Conservation (phyloP, 768 basidiomycete species). For the Lactarius psammicola region DNA sequence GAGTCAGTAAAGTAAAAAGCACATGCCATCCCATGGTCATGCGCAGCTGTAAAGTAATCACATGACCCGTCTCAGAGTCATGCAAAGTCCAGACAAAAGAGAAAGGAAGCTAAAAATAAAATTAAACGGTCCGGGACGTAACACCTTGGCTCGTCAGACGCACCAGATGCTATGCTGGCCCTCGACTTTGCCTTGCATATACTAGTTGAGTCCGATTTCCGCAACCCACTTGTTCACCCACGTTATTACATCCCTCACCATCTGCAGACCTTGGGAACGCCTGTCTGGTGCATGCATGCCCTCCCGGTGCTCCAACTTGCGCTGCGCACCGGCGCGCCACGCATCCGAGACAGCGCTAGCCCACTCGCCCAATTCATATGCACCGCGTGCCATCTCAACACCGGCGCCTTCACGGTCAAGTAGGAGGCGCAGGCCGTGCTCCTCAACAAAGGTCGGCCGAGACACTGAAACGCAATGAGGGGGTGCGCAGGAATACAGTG, state of each 20-base stretch:
- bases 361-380: slow-evolving; percentile 77
- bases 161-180: not conserved
- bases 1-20: too few relatives aligned
- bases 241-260: slow-evolving; percentile 49
- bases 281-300: slow-evolving; percentile 43
- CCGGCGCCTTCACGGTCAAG: slow-evolving; percentile 65
- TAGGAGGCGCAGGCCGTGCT: slow-evolving; percentile 67
- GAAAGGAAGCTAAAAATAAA: too few relatives aligned
- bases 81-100: too few relatives aligned
- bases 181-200: not conserved
- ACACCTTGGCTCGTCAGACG: not conserved
- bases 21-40: too few relatives aligned
- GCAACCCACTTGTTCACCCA: slow-evolving; percentile 46
- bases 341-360: slow-evolving; percentile 57
- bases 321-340: slow-evolving; percentile 47
- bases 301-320: slow-evolving; percentile 50
- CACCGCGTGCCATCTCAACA: slow-evolving; percentile 59
- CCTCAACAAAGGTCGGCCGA: slow-evolving; percentile 77
- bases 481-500: not conserved
- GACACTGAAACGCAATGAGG: slow-evolving; percentile 47
- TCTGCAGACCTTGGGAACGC: slow-evolving; percentile 42
- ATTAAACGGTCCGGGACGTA: too few relatives aligned
- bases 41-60: too few relatives aligned
- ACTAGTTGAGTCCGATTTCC: slow-evolving; percentile 7
- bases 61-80: too few relatives aligned